A percentile compares a stretch with the other conserved stretches of the same genome.
Conservation (phyloP, 164 flowering plant species). For the Stephania japonica region DNA sequence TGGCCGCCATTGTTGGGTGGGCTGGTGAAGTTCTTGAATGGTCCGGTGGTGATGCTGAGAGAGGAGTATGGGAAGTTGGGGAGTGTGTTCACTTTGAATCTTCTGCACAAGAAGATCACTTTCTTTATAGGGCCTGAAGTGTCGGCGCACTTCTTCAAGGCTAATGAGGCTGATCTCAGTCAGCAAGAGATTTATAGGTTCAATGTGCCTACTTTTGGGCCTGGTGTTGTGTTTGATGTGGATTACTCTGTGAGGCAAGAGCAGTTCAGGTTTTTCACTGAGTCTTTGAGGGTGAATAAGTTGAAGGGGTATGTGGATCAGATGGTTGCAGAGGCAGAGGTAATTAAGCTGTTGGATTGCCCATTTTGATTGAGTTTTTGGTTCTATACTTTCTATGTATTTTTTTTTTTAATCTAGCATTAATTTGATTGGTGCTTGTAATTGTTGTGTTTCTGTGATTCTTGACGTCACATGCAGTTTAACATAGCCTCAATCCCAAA, state of each 20-base stretch:
- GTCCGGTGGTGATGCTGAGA: constrained; percentile 79
- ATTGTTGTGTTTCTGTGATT: no score
- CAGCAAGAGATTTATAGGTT: constrained; percentile 97
- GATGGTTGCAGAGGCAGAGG: constrained; percentile 94
- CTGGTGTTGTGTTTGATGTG: constrained; percentile 96
- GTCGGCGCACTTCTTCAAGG: constrained; percentile 95
- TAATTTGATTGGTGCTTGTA: no score
- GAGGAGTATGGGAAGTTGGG: constrained; percentile 94
- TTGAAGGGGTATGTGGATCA: constrained; percentile 88
- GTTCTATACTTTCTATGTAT: neutral
- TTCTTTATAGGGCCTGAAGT: constrained; percentile 67
- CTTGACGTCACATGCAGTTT: no score
- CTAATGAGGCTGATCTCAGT: constrained; percentile 83
- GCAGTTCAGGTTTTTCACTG: constrained; percentile 95
- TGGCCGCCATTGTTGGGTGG: constrained; percentile 83
- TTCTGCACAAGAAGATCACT: constrained; percentile 69
- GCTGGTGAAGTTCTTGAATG: constrained; percentile 68
- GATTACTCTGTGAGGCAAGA: constrained; percentile 72
- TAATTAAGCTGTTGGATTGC: constrained; percentile 11
- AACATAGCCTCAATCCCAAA: no score
- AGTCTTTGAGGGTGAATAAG: constrained; percentile 70
- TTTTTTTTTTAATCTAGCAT: no score
- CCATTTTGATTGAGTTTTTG: neutral
- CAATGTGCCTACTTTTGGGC: constrained; percentile 97
- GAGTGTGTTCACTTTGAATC: constrained; percentile 69